Conservation (phyloP, 2,329 filamentous ascomycete genomes). For the Colletotrichum australisinense region DNA sequence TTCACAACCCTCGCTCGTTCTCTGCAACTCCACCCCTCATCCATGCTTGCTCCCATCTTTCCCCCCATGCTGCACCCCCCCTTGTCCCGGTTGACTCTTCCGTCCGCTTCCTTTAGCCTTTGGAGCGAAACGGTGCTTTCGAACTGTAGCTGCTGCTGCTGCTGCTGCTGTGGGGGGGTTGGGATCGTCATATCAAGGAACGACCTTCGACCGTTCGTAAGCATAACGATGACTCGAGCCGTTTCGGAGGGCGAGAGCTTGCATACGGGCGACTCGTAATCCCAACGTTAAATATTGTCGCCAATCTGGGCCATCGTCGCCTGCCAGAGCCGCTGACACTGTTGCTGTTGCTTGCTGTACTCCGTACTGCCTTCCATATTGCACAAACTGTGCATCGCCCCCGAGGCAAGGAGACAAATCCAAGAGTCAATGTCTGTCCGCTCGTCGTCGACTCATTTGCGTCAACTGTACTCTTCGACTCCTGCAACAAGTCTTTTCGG, state of each 20-base stretch:
- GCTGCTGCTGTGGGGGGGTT: neutral
- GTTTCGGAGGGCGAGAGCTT: constrained; percentile 27
- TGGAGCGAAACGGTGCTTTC: constrained; percentile 28
- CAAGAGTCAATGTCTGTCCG: neutral
- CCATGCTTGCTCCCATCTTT: constrained; percentile 8
- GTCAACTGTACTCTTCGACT: constrained; percentile 2
- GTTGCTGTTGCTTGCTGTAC: neutral
- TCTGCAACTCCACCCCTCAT: constrained; percentile 3
- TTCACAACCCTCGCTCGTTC: neutral
- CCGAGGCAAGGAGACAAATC: neutral
- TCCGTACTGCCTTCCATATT: neutral
- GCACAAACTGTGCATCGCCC: constrained; percentile 11
- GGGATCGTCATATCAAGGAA: constrained; percentile 24
- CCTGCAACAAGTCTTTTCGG: neutral
- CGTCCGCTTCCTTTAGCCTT: constrained; percentile 26
- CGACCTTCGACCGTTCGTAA: constrained; percentile 21
- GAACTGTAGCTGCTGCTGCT: constrained; percentile 12
- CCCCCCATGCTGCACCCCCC: constrained; percentile 13
- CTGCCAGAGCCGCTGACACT: neutral
- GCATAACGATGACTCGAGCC: constrained; percentile 33
- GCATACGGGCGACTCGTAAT: constrained; percentile 16
- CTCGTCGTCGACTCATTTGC: constrained; percentile 15
- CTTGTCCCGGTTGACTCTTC: constrained; percentile 24
- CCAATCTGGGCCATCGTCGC: constrained; percentile 20
- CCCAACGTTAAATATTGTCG: constrained; percentile 28